phyloP scores from a whole-genome alignment of 2,329 filamentous ascomycete genomes.

The Parastagonospora avenae region DNA sequence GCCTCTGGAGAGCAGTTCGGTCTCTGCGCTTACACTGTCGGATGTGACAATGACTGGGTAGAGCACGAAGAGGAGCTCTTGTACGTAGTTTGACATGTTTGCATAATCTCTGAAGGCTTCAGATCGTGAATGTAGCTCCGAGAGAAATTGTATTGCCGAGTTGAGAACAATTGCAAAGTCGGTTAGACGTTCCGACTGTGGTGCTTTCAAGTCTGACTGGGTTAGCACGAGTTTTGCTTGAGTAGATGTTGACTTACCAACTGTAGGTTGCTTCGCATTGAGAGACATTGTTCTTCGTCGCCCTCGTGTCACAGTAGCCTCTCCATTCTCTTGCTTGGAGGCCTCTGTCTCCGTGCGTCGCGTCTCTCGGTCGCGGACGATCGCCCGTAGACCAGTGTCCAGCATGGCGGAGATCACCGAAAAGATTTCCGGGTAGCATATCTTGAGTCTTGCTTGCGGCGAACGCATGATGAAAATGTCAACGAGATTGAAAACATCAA shows the following conservation, averaged over 20 bases:
- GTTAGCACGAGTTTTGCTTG: constrained; percentile 12
- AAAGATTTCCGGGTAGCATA: constrained; percentile 78
- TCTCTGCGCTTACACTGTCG: constrained; percentile 80
- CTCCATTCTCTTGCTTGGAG: constrained; percentile 21
- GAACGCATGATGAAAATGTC: constrained; percentile 66
- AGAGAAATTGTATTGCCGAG: constrained; percentile 77
- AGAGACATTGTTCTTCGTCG: constrained; percentile 71
- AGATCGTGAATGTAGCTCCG: constrained; percentile 78
- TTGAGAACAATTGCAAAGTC: constrained; percentile 71
- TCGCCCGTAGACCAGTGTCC: constrained; percentile 74
- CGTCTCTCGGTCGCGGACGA: constrained; percentile 43
- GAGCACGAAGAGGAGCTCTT: constrained; percentile 76
- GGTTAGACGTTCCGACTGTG: constrained; percentile 49
- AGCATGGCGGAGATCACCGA: constrained; percentile 85
- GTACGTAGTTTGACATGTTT: constrained; percentile 77
- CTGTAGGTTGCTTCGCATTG: constrained; percentile 57
- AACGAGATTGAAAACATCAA: constrained; percentile 75
- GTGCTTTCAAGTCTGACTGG: constrained; percentile 34
- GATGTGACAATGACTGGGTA: constrained; percentile 89
- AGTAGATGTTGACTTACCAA: constrained; percentile 27
- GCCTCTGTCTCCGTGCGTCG: constrained; percentile 20
- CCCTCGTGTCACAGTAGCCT: constrained; percentile 42
- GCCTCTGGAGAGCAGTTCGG: constrained; percentile 83
- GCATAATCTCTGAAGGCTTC: constrained; percentile 82
- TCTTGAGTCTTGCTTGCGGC: constrained; percentile 57